Base-by-base conservation (phyloP, 768 basidiomycete species). In the Phaffia australis region DNA sequence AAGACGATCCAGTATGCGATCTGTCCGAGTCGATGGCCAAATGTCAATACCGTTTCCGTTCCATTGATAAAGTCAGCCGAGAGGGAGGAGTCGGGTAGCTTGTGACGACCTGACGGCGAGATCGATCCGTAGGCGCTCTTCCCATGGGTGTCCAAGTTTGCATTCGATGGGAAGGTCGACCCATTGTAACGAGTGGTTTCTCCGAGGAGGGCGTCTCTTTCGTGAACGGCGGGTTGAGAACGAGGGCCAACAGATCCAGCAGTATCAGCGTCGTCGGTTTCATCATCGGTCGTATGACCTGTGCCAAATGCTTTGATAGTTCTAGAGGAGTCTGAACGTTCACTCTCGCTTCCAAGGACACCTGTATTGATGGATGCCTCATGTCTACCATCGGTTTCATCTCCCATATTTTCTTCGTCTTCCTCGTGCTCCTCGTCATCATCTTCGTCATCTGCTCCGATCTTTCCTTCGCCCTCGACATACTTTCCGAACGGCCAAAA, bases 401-500 rank as follows among this genome's bases (percentile, higher is more conserved):
- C 79, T 51, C 78, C 78, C 23, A 74, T 74, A 73, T 27, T 73
- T 68, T 48, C 55, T 14, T 73, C 73, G 27, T 69, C 70, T 23
- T 63, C 66, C 3, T 79, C 75, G 48, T 79, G 79, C 47, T 70
- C 68, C 55, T 71, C 70, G 7, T 72, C 70, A 35, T 73, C 73
- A 2, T 72, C 72, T 6, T 74, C 72, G 1, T 73, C 73, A 60
- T 78, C 71, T 6, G 69, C 69, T 16, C 69, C 57, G 27, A 79
- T 74, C 25, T 50, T 50, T 1, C 67, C 67, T 68, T 85, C 85
- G 15, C 91, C 89, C 76, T 97, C 92, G 57, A 99, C 89, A 74
- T 98, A 99, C 77, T 97, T 97, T 23, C 95, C 93, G 74, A 99
- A 99, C 1, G 95, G 95, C 95, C 95, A 98, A 25, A 84, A 83